Conservation (phyloP, 495 filamentous ascomycete species). For the Xylaria scruposa region DNA sequence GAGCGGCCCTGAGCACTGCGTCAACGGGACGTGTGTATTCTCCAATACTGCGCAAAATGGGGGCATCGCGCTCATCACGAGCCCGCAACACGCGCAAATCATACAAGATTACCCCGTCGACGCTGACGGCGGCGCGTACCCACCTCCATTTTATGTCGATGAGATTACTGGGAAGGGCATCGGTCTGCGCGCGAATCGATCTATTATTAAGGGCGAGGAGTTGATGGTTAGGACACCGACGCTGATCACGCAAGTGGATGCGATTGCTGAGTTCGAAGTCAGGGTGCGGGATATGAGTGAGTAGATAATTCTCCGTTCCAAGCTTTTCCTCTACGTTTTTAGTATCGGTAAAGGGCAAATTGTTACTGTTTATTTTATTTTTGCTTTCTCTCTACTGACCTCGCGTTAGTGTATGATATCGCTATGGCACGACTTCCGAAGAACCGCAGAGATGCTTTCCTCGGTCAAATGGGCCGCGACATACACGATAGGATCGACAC, state of each 20-base stretch:
- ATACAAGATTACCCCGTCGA: slow-evolving; percentile 31
- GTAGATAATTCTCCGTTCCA: not conserved
- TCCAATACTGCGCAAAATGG: slow-evolving; percentile 35
- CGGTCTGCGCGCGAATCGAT: slow-evolving; percentile 48
- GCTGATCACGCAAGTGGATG: slow-evolving; percentile 39
- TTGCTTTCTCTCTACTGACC: not conserved
- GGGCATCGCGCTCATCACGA: slow-evolving; percentile 45
- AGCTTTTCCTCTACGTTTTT: not conserved
- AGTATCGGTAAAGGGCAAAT: not conserved
- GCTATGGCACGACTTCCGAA: slow-evolving; percentile 42
- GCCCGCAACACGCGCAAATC: slow-evolving; percentile 35
- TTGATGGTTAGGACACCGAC: slow-evolving; percentile 44
- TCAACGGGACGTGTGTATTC: slow-evolving; percentile 47
- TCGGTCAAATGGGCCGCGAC: slow-evolving; percentile 44
- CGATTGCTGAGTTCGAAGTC: slow-evolving; percentile 38
- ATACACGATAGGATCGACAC: slow-evolving; percentile 45
- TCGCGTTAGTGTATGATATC: slow-evolving; percentile 36
- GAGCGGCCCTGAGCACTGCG: slow-evolving; percentile 46
- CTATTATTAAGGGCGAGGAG: slow-evolving; percentile 47
- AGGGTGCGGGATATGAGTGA: slow-evolving; percentile 17
- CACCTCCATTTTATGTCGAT: slow-evolving; percentile 37
- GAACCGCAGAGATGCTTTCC: slow-evolving; percentile 33
- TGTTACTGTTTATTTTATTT: not conserved
- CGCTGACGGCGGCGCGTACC: slow-evolving; percentile 12
- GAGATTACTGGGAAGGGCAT: slow-evolving; percentile 47